Base-by-base conservation (phyloP, 2,329 filamentous ascomycete species). In the Podosphaera leucotricha region DNA sequence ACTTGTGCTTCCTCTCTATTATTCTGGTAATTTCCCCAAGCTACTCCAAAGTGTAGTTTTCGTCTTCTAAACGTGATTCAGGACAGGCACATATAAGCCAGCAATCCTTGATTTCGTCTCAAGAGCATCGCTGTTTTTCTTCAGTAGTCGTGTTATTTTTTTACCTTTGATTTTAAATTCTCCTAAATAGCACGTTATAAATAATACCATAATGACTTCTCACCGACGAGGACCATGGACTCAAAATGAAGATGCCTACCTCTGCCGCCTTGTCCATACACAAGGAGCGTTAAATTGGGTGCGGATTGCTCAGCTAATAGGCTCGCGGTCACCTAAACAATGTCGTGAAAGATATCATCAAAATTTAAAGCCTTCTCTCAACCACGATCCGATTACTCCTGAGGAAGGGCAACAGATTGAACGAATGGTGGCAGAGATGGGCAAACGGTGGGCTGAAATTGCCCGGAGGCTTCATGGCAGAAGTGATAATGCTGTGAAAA, bases 401-500 rank as follows among this genome's bases (percentile, higher is more conserved):
- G 72, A 79, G 30, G 81, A 87, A 60, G 78, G 79, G 1, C 60
- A 68, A 35, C 57, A 75, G 54, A 93, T 95, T 55, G 77, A 87
- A 62, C 67, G 70, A 46, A 70, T 90, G 59, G 86, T 94, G 15
- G 61, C 63, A 10, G 71, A 80, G 53, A 75, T 83, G 64, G 85
- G 85, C 49, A 87, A 85, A 65, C 75, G 80, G 46, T 94, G 86
- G 86, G 86, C 86, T 2, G 84, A 94, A 58, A 94, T 94, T 56
- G 83, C 86, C 38, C 72, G 86, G 51, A 69, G 75, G 39, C 69
- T 94, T 18, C 71, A 78, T 44, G 84, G 84, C 50, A 78, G 86
- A 56, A 92, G 85, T 60, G 86, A 94, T 65, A 94, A 94, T 56
- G 80, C 83, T 22, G 83, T 94, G 50, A 94, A 94, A 72, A 94